Evolutionary conservation across 1,284 basidiomycete species (phyloP).

Genomic region (Microbotryum scabiosae): DNA sequence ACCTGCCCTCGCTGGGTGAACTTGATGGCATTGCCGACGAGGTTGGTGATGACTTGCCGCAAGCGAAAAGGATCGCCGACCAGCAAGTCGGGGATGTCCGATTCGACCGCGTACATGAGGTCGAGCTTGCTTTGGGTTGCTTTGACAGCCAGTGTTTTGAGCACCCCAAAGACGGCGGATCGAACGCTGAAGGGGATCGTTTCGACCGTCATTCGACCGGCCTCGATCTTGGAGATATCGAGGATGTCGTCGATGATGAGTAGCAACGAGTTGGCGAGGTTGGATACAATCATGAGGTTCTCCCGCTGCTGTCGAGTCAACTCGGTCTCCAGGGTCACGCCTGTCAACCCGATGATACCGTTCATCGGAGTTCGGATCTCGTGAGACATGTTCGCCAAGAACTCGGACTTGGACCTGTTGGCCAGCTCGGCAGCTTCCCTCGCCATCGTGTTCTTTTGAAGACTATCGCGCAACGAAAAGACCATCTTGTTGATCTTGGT

Average conservation of each 20-base stretch:
- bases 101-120: conserved; percentile 92
- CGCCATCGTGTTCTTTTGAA: conserved; percentile 98
- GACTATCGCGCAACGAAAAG: conserved; percentile 89
- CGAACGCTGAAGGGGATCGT: conserved; percentile 96
- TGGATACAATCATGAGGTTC: conserved; percentile 91
- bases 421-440: conserved; percentile 89
- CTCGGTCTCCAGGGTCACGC: conserved; percentile 89
- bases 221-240: conserved; percentile 98
- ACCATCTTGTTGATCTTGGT: conserved; percentile 99
- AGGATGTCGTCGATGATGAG: conserved; percentile 97
- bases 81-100: conserved; percentile 90
- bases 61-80: conserved; percentile 88
- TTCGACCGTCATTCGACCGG: conserved; percentile 99
- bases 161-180: conserved; percentile 90
- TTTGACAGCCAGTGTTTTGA: conserved; percentile 96
- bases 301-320: conserved; percentile 82
- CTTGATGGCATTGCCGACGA: conserved; percentile 91
- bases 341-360: conserved; percentile 99
- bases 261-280: conserved; percentile 81
- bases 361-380: conserved; percentile 97
- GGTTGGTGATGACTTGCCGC: conserved; percentile 87
- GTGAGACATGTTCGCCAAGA: conserved; percentile 90
- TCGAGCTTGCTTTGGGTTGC: conserved; percentile 97
- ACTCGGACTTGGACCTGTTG: conserved; percentile 94
- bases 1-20: conserved; percentile 93